Conservation (phyloP, 805 yeast species). For the Saccharomycopsis sp. region DNA sequence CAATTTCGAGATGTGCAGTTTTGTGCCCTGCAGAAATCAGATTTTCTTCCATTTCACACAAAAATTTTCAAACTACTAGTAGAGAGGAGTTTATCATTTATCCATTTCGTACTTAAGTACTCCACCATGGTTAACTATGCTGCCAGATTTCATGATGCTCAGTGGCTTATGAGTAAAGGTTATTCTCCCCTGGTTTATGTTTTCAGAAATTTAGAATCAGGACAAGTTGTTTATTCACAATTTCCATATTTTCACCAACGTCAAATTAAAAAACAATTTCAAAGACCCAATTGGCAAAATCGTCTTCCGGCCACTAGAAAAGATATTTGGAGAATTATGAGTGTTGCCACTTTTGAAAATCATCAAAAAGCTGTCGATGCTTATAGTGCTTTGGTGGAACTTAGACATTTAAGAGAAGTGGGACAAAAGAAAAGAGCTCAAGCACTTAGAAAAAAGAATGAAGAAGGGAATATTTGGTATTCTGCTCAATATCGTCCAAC, state of each 20-base stretch:
- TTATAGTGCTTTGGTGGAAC: slow-evolving; percentile 61
- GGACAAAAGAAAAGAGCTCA: slow-evolving; percentile 49
- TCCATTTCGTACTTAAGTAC: too few species aligned
- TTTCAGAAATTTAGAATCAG: slow-evolving; percentile 78
- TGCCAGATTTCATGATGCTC: slow-evolving; percentile 41
- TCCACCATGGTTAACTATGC: slow-evolving; percentile 15
- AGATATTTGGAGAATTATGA: slow-evolving; percentile 87
- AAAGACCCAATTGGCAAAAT: slow-evolving; percentile 84
- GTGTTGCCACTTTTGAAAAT: slow-evolving; percentile 57
- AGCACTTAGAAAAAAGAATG: slow-evolving; percentile 58
- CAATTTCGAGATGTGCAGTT: too few species aligned
- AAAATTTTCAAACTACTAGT: too few species aligned
- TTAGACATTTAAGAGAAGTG: slow-evolving; percentile 65
- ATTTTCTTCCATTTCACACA: too few species aligned
- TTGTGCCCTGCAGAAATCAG: too few species aligned
- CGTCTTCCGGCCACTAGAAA: slow-evolving; percentile 67
- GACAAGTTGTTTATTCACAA: slow-evolving; percentile 86
- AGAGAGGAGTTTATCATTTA: too few species aligned
- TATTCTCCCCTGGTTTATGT: slow-evolving; percentile 77
- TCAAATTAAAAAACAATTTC: slow-evolving; percentile 46
- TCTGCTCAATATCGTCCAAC: slow-evolving; percentile 85
- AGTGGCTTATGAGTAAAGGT: slow-evolving; percentile 47
- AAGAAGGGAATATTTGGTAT: slow-evolving; percentile 76
- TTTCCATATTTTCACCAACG: slow-evolving; percentile 45
- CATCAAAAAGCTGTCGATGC: slow-evolving; percentile 62